Evolutionary conservation across 169 alveolate species (phyloP), one percentile per base, ranked within the genome.

Genomic region (Plasmodium gonderi): DNA sequence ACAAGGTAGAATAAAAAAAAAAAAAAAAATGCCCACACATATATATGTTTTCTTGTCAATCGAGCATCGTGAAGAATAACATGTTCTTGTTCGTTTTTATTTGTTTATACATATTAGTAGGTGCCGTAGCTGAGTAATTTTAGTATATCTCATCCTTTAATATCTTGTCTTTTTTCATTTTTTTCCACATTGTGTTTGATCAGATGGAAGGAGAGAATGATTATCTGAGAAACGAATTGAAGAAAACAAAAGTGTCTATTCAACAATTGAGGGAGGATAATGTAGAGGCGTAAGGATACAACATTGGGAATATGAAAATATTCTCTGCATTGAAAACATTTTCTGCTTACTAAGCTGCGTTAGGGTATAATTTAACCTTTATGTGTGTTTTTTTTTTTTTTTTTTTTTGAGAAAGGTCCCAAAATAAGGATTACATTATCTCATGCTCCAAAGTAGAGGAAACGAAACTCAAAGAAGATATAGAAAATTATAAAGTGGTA

Each of bases 361-460:
- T 0, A 60, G 26, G 26, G 26, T n/a, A 5, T 54, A 17, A 20
- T 6, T 77, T 14, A 77, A 17, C 40, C 67, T 12, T 1, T 29
- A 23, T 26, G 20, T 77, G 26, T 77, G 65, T 77, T 77, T 26
- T 20, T 5, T 40, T 76, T n/a, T n/a, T 42, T 38, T 76, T 20
- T 38, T 26, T 68, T 40, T 45, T 44, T 31, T 82, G 36, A 12
- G n/a, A 8, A 47, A 82, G 92, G 5, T 40, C 20, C 51, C 75
- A 72, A 38, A 68, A 69, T 26, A 69, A 33, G 68, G 83, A 82
- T 40, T 60, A 82, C 72, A 11, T 82, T 40, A 14, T 44, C 12
- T 72, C 92, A 29, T 82, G 92, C 47, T 69, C 51, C 42, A 82
- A 82, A 69, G n/a, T 14, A 8, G 92, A 82, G 44, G 92, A 82